Base-by-base conservation (phyloP, 495 filamentous ascomycete species). In the Aspergillus conjunctus region DNA sequence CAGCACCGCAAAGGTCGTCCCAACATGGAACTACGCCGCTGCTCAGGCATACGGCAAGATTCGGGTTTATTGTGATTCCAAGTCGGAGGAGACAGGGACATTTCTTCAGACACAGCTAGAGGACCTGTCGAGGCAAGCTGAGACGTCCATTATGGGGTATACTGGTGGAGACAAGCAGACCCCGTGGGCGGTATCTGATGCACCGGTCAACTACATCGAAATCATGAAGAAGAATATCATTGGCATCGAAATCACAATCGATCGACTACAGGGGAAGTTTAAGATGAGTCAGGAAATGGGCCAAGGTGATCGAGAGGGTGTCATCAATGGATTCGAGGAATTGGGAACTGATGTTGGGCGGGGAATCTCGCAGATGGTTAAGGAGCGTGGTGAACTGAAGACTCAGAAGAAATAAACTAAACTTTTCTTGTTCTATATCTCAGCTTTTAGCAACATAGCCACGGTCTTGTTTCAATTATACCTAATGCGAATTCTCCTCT, bases 21-120 rank as follows among this genome's bases (percentile, higher is more conserved):
- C 83, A 1, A 87, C 85, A 6, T 87, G 85, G 85, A 82, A 86
- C 64, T 87, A 86, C 60, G 68, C 81, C 1, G 83, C 83, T 11
- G 83, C 77, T 0, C 82, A 86, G 54, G 80, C 74, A 7, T 85
- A 86, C 63, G 83, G 84, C 11, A 75, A 67, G 0, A 73, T 75
- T 5, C 78, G 58, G 0, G 68, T 87, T 18, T 83, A 73, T 60
- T 73, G 70, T 56, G 78, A 84, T 56, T 54, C 72, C 0, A 69
- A 69, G 15, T 55, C 62, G 1, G 68, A 73, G 17, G 77, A 79
- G 26, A 65, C 67, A 2, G 48, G 54, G 0, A 20, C n/a, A 0
- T 87, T 78, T 52, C 62, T 86, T 15, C 59, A 62, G 9, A 67
- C 61, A 34, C 80, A 83, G 62, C 68, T 84, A 18, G 51, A 68